Evolutionary conservation across 1,284 basidiomycete genomes (phyloP).

Genomic region (Thecaphora thlaspeos): DNA sequence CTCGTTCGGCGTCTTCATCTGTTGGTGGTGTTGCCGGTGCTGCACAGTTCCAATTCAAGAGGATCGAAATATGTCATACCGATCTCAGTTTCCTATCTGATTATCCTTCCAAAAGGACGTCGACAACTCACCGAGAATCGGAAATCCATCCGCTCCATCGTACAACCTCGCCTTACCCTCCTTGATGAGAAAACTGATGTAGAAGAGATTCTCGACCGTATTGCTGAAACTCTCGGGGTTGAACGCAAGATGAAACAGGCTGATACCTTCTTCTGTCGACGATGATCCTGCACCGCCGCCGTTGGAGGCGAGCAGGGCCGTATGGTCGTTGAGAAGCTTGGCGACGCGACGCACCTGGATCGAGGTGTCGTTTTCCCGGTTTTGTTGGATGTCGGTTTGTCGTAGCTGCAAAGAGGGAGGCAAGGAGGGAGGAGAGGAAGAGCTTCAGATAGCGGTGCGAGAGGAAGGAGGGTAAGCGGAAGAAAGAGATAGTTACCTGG

Average conservation of each 20-base stretch:
- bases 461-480: no score
- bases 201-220: slow-evolving; percentile 89
- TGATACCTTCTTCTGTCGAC: slow-evolving; percentile 63
- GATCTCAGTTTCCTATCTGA: slow-evolving; percentile 6
- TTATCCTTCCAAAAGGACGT: no score
- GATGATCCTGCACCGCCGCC: no score
- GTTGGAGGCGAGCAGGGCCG: no score
- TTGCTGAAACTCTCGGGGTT: slow-evolving; percentile 85
- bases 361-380: slow-evolving; percentile 45
- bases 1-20: slow-evolving; percentile 67
- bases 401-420: slow-evolving; percentile 10
- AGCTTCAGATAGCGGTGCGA: no score
- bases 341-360: slow-evolving; percentile 48
- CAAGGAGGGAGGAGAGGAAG: no score
- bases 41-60: not conserved
- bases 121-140: slow-evolving; percentile 73
- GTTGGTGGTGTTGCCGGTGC: slow-evolving; percentile 26
- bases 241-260: slow-evolving; percentile 79
- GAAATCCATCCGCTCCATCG: slow-evolving; percentile 67
- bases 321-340: slow-evolving; percentile 60
- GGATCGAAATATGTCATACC: not conserved
- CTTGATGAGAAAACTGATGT: slow-evolving; percentile 83
- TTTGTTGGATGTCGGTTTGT: slow-evolving; percentile 38
- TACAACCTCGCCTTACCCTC: slow-evolving; percentile 69
- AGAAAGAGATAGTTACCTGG: no score